Evolutionary conservation across 345 rosid genomes (phyloP).

Genomic region (Lepidium aucheri): DNA sequence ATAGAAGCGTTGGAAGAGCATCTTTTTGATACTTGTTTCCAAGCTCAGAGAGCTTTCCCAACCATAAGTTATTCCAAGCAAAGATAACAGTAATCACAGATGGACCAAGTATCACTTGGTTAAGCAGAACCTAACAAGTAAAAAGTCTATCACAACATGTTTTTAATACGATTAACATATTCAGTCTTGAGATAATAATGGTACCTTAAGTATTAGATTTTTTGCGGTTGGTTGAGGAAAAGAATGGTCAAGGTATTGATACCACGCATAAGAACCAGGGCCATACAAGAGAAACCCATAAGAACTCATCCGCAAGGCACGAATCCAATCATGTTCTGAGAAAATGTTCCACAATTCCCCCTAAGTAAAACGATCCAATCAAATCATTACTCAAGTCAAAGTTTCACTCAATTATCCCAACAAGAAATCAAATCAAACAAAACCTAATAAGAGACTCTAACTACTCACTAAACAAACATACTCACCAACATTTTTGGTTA

Average conservation of each 20-base stretch:
- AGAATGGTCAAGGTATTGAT: conserved; percentile 60
- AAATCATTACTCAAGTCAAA: background rate
- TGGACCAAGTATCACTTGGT: conserved; percentile 89
- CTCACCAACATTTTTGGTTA: background rate
- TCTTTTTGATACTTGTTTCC: conserved; percentile 67
- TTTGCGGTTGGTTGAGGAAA: conserved; percentile 60
- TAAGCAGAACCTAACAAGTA: conserved; percentile 57
- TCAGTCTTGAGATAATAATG: background rate
- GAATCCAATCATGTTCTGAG: conserved; percentile 72
- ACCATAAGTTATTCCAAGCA: conserved; percentile 94
- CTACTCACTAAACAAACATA: background rate
- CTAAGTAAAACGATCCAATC: conserved; percentile 23
- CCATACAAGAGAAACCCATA: conserved; percentile 89
- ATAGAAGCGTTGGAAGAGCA: conserved; percentile 72
- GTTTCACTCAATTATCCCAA: background rate
- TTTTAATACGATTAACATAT: background rate
- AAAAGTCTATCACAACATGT: background rate
- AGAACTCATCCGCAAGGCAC: conserved; percentile 82
- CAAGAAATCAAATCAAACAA: background rate
- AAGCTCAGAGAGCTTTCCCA: conserved; percentile 62
- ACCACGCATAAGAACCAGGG: conserved; percentile 91
- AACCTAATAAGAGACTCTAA: background rate
- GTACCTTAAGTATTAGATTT: conserved; percentile 70
- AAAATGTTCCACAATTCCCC: conserved; percentile 33
- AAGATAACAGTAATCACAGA: conserved; percentile 78